Conservation (phyloP, 306 rosid genomes). For the Leucaena leucocephala region DNA sequence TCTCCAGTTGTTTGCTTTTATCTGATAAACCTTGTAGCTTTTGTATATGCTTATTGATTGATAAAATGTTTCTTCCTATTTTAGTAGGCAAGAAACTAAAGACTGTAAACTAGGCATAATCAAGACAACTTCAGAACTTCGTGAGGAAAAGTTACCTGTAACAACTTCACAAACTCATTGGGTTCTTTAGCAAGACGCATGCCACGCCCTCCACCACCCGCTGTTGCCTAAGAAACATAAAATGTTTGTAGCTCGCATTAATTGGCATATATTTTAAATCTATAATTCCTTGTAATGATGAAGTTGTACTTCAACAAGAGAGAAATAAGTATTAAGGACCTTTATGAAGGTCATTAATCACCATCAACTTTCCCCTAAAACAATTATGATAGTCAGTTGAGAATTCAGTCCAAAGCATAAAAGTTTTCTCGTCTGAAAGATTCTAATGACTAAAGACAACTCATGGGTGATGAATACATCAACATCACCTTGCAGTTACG, state of each 20-base stretch:
- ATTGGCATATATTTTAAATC: slow-evolving; percentile 22
- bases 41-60: slow-evolving; percentile 5
- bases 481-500: not conserved
- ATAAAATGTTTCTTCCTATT: not conserved
- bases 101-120: not conserved
- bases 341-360: slow-evolving; percentile 1
- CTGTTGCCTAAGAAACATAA: slow-evolving; percentile 78
- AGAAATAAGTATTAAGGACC: not conserved
- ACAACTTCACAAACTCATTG: slow-evolving; percentile 92
- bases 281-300: not conserved
- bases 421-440: not conserved
- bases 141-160: slow-evolving; percentile 63
- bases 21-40: slow-evolving; percentile 12
- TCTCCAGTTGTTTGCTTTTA: slow-evolving; percentile 15
- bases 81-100: slow-evolving; percentile 24
- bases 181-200: slow-evolving; percentile 99
- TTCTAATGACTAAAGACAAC: not conserved
- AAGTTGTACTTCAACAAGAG: not conserved
- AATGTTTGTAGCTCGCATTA: slow-evolving; percentile 43
- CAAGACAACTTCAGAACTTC: slow-evolving; percentile 27
- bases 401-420: not conserved
- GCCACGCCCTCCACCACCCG: slow-evolving; percentile 99
- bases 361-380: not conserved
- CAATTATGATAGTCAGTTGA: not conserved
- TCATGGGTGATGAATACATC: not conserved